A percentile compares a stretch with the other conserved stretches of the same genome.
Evolutionary conservation across 164 flowering plant genomes (phyloP).

Genomic region (Litsea cubeba): DNA sequence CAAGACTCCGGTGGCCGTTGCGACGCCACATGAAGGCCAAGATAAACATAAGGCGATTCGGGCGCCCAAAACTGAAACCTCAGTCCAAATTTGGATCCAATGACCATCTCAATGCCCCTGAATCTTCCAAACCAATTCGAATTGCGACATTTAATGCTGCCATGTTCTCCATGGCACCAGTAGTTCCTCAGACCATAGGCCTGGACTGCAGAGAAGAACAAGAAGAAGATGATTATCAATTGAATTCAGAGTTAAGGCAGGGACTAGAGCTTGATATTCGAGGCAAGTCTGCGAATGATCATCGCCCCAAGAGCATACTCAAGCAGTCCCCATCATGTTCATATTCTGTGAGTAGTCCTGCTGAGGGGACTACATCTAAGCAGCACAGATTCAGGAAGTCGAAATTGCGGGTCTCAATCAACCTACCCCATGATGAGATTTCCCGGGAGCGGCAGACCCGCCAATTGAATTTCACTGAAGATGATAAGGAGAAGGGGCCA

Average conservation of each 20-base stretch:
- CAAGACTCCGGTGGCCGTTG: constrained; percentile 39
- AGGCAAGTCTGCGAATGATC: constrained; percentile 21
- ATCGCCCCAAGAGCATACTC: constrained; percentile 61
- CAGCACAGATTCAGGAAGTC: constrained; percentile 30
- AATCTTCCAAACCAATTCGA: constrained; percentile 36
- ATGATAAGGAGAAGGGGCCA: constrained; percentile 20
- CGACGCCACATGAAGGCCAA: constrained; percentile 41
- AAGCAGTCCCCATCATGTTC: constrained; percentile 50
- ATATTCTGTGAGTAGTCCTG: constrained; percentile 12
- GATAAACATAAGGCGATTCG: constrained; percentile 47
- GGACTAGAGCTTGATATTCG: constrained; percentile 16
- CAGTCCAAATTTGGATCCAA: constrained; percentile 16
- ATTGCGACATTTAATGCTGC: constrained; percentile 79
- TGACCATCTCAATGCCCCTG: constrained; percentile 16
- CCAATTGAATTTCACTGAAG: constrained; percentile 28
- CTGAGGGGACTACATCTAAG: constrained; percentile 14
- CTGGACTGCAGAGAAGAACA: constrained; percentile 15
- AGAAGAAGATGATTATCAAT: constrained; percentile 12
- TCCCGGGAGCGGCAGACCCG: constrained; percentile 47
- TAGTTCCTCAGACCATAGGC: constrained; percentile 33
- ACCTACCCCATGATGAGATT: constrained; percentile 87
- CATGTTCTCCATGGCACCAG: constrained; percentile 83
- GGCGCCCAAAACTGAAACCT: constrained; percentile 28
- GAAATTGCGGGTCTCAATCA: constrained; percentile 66
- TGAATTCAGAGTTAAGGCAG: constrained; percentile 2